Conservation (phyloP, 1,284 basidiomycete genomes). For the Entoloma clypeatum region DNA sequence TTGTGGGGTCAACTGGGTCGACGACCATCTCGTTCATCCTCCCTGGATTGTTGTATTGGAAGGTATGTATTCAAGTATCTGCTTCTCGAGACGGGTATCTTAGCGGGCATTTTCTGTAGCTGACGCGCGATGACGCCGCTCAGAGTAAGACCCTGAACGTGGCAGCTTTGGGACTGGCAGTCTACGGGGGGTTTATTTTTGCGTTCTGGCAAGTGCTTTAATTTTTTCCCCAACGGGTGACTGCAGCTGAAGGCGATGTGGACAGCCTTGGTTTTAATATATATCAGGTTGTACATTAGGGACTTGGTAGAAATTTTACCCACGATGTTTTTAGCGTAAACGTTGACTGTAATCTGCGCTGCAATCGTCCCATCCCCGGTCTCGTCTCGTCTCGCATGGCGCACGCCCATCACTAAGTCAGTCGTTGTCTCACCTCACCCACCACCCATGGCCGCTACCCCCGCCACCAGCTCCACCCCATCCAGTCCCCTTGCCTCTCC, state of each 20-base stretch:
- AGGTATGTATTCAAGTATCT: slow-evolving; percentile 49
- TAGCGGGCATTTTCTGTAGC: slow-evolving; percentile 32
- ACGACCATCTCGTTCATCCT: slow-evolving; percentile 98
- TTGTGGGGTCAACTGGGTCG: slow-evolving; percentile 95
- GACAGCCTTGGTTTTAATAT: slow-evolving; percentile 74
- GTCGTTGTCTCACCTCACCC: no score
- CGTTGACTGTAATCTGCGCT: slow-evolving; percentile 12
- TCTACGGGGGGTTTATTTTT: slow-evolving; percentile 82
- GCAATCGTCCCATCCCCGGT: slow-evolving; percentile 14
- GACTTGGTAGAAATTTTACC: slow-evolving; percentile 13
- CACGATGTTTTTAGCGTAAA: slow-evolving; percentile 19
- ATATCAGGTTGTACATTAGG: slow-evolving; percentile 48
- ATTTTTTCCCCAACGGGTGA: not conserved
- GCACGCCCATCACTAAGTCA: slow-evolving; percentile 14
- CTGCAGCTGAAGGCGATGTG: not conserved
- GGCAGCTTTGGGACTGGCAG: slow-evolving; percentile 62
- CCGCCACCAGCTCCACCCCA: slow-evolving; percentile 19
- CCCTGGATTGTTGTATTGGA: slow-evolving; percentile 84
- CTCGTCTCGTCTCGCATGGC: slow-evolving; percentile 14
- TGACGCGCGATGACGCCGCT: slow-evolving; percentile 68
- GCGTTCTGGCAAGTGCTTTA: slow-evolving; percentile 72
- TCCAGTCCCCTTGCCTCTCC: slow-evolving; percentile 17
- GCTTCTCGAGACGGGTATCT: not conserved
- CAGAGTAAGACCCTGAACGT: slow-evolving; percentile 54
- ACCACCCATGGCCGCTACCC: slow-evolving; percentile 17